Base-by-base conservation (phyloP, 495 filamentous ascomycete species). In the Pseudoneurospora amorphoporcata region DNA sequence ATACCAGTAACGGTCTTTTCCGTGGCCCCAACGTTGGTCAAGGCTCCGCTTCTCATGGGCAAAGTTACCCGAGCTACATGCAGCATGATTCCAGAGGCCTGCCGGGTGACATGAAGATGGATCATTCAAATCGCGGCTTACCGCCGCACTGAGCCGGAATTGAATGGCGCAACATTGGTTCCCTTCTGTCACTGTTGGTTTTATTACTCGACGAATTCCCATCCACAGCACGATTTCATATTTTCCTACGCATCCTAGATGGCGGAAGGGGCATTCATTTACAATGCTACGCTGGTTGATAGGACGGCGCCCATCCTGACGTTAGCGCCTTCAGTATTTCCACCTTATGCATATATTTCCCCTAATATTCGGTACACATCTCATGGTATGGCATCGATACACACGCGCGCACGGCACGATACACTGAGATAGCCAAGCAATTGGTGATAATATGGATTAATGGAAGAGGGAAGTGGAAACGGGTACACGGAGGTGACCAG, bases 1-100 rank as follows among this genome's bases (percentile, higher is more conserved):
- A 81, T 39, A 39, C 69, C 23, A 65, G 29, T 17, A 72, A 68
- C 16, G 70, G 75, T 53, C 65, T 79, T 17, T 76, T 79, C 68
- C 76, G 77, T 16, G 68, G 72, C 8, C 71, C 71, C 9, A 40
- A 19, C 38, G 69, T 80, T 43, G 35, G 47, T 10, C 72, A 73
- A 17, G 68, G 70, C 19, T 41, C 72, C 4, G 72, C 69, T 35
- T 53, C 69, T 43, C 74, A 73, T 37, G 70, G 72, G 40, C 38
- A 41, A 39, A 70, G 70, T 16, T 74, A 74, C n/a, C 53, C 68
- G 23, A 68, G 68, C 39, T 71, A 70, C 32, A 65, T 72, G 16
- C 10, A 45, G 1, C 74, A 73, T 23, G 72, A 74, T 47, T 58
- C 70, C 17, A 53, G 70, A 12, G 16, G 47, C 10, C 17, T 73